phyloP scores from a whole-genome alignment of 2,329 filamentous ascomycete species.

The Apiospora sp. region DNA sequence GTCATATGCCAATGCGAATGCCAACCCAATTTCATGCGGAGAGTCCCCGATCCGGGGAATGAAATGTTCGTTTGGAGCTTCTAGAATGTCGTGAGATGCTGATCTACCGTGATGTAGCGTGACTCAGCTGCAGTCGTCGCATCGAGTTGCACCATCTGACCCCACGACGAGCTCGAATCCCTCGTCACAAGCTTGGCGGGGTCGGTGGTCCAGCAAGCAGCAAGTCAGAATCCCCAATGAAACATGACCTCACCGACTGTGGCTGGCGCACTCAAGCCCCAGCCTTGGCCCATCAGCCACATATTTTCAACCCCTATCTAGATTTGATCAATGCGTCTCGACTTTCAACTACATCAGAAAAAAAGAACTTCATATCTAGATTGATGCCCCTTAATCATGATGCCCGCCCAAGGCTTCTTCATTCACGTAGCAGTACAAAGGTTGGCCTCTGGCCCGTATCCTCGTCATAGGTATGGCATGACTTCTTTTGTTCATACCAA shows the following conservation, averaged over 20 bases:
- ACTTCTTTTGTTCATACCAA: too few relatives aligned
- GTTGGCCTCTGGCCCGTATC: too few relatives aligned
- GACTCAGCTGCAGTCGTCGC: constrained; percentile 5
- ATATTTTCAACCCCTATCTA: not conserved
- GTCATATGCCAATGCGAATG: not conserved
- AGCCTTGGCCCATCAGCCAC: not conserved
- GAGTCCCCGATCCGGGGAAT: not conserved
- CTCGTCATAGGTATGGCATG: too few relatives aligned
- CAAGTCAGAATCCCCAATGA: not conserved
- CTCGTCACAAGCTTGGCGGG: not conserved
- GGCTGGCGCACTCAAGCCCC: not conserved
- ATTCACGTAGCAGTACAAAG: too few relatives aligned
- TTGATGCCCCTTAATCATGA: not conserved
- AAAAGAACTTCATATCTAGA: not conserved
- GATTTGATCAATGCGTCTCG: not conserved
- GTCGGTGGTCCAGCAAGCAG: not conserved
- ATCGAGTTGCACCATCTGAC: not conserved
- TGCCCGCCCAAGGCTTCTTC: too few relatives aligned
- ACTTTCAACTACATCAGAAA: not conserved
- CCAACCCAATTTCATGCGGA: not conserved
- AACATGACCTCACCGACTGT: constrained; percentile 1
- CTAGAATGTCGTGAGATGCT: constrained; percentile 11
- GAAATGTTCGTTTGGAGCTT: not conserved
- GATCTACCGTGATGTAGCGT: constrained; percentile 7
- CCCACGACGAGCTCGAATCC: constrained; percentile 6